Evolutionary conservation across 2,329 filamentous ascomycete species (phyloP), one percentile per base, ranked within the genome.

Genomic region (Fusarium drepaniforme): DNA sequence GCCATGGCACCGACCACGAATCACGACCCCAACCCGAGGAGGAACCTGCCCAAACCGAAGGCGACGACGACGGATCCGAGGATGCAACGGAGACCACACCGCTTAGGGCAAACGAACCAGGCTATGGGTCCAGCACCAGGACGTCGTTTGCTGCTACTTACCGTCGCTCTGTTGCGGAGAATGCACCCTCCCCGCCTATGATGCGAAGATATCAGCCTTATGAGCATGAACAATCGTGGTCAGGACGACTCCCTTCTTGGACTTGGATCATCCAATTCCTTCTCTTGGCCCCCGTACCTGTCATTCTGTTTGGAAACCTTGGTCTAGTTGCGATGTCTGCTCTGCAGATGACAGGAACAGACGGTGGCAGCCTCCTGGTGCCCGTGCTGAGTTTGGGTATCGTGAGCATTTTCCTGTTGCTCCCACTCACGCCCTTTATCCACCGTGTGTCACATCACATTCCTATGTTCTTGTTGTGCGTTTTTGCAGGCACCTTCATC

Each of bases 191-290:
- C 30, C 70, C 76, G 28, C 74, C 80, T 63, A 75, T 64, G 25
- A 67, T 76, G 56, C 72, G 80, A 67, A 68, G 71, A 73, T 38
- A 78, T 69, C 77, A 84, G 65, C 84, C 87, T 1, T 95, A 92
- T 79, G 89, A 90, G 15, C 85, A 90, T 64, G 97, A 98, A 81
- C 97, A 98, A 82, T 85, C 89, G 16, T 99, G 97, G 97, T 97
- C 95, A 62, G 89, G 89, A 5, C 88, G 88, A 42, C 85, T 98
- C 64, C 94, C 95, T 1, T 90, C 89, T 53, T 98, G 93, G 93
- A 92, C 93, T 21, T 99, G 97, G 97, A 83, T 97, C 49, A 77
- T 97, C 21, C 96, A 99, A 79, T 93, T 98, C 74, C 85, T 98
- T 5, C 81, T 98, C 18, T 85, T 97, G 12, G 93, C 91, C 0